phyloP scores from a whole-genome alignment of 345 rosid genomes.

The Bruguiera gymnorhiza region DNA sequence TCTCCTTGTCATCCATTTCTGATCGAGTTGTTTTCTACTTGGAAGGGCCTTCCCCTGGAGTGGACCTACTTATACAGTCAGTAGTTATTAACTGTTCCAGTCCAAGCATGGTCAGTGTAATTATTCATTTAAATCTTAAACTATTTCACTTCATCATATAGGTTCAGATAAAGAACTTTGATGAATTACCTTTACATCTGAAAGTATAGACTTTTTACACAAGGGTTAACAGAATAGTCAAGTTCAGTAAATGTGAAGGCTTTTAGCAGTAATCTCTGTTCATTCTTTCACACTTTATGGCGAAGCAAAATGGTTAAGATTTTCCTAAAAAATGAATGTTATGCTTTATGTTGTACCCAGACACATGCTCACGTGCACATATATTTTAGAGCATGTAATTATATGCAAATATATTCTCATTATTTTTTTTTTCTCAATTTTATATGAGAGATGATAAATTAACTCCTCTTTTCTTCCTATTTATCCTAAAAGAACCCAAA shows the following conservation, averaged over 20 bases:
- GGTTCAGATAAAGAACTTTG: not conserved
- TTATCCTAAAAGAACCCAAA: conserved; percentile 10
- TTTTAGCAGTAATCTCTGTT: too few relatives aligned
- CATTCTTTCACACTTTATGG: not conserved
- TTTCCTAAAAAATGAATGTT: too few relatives aligned
- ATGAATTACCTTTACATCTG: not conserved
- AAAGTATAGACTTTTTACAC: not conserved
- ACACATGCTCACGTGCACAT: too few relatives aligned
- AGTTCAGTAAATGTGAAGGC: too few relatives aligned
- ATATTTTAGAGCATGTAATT: too few relatives aligned
- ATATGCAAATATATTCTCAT: not conserved
- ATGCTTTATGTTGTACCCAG: too few relatives aligned
- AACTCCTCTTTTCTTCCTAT: not conserved
- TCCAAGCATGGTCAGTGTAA: conserved; percentile 46
- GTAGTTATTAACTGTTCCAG: conserved; percentile 53
- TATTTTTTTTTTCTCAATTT: not conserved
- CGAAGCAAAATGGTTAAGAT: too few relatives aligned
- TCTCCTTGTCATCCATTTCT: conserved; percentile 58
- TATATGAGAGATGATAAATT: not conserved
- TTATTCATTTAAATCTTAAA: conserved; percentile 10
- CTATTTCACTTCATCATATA: not conserved
- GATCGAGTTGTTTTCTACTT: conserved; percentile 67
- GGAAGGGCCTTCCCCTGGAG: conserved; percentile 90
- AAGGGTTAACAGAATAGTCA: too few relatives aligned
- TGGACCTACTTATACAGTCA: conserved; percentile 68